These are phyloP conservation scores for Aspergillus bombycis DNA, from an alignment of 2,329 filamentous ascomycete species.

Conservation along the genomic window DNA sequence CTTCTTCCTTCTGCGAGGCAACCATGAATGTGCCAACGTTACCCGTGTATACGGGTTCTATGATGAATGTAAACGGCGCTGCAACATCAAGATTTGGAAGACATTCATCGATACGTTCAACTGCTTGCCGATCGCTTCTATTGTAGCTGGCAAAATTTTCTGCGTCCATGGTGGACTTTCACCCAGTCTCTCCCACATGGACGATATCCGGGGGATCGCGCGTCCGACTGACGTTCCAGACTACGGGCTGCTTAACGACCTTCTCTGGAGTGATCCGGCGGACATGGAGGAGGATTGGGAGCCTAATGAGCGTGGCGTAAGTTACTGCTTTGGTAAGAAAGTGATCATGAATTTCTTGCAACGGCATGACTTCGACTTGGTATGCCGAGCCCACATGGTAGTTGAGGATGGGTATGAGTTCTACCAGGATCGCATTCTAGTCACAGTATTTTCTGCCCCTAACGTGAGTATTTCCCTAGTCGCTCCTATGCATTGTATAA, in stretches of 20 bases:
- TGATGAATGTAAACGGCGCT: slow-evolving; percentile 94
- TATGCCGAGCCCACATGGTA: slow-evolving; percentile 98
- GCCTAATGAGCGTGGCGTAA: slow-evolving; percentile 93
- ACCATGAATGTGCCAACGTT: slow-evolving; percentile 96
- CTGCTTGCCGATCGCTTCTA: slow-evolving; percentile 90
- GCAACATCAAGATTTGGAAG: slow-evolving; percentile 98
- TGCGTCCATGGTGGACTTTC: slow-evolving; percentile 95
- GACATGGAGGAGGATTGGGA: slow-evolving; percentile 99
- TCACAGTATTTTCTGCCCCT: slow-evolving; percentile 96
- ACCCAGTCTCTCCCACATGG: slow-evolving; percentile 92
- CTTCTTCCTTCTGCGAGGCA: slow-evolving; percentile 91
- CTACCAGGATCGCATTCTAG: slow-evolving; percentile 90
- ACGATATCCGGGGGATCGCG: slow-evolving; percentile 94
- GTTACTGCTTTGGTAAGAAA: slow-evolving; percentile 97
- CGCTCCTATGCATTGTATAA: not conserved
- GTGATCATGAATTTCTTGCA: slow-evolving; percentile 96
- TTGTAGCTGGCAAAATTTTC: slow-evolving; percentile 96
- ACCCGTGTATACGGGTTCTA: slow-evolving; percentile 97
- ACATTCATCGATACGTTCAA: slow-evolving; percentile 98
- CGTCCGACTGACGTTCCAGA: slow-evolving; percentile 96
- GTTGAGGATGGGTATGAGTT: slow-evolving; percentile 99
- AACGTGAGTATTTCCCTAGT: slow-evolving; percentile 68
- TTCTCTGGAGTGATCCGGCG: slow-evolving; percentile 95
- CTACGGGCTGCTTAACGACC: slow-evolving; percentile 90
- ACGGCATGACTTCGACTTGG: slow-evolving; percentile 93